These are phyloP conservation scores for Brachypodium distachyon DNA, from an alignment of 202 grass and related monocot species.

Conservation along the genomic window DNA sequence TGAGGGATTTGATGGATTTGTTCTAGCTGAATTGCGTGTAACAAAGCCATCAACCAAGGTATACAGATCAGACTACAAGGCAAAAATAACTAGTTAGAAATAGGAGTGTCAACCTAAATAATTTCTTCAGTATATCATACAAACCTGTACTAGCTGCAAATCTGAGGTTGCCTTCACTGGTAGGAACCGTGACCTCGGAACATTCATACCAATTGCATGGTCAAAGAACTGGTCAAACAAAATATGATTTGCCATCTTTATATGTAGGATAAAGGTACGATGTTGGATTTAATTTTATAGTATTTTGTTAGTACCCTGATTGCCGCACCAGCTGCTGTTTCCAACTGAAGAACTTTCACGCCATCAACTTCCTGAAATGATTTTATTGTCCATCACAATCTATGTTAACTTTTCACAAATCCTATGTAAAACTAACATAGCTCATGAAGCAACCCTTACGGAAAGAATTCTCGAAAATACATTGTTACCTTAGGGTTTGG, in stretches of 20 bases:
- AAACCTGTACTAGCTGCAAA: constrained; percentile 87
- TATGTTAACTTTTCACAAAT: background rate
- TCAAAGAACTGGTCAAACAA: constrained; percentile 71
- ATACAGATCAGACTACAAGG: constrained; percentile 86
- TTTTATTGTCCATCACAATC: background rate
- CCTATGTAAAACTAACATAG: background rate
- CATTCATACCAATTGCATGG: constrained; percentile 73
- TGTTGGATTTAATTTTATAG: background rate
- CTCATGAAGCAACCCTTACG: background rate
- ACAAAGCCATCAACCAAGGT: constrained; percentile 87
- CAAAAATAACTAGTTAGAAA: background rate
- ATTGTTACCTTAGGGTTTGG: constrained; percentile 70
- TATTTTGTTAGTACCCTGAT: constrained; percentile 51
- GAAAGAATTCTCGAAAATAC: background rate
- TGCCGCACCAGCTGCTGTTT: constrained; percentile 75
- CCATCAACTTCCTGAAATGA: constrained; percentile 74
- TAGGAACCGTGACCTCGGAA: constrained; percentile 86
- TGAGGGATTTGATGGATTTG: constrained; percentile 70
- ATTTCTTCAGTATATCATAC: constrained; percentile 4
- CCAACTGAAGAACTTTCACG: constrained; percentile 79
- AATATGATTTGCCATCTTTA: constrained; percentile 12
- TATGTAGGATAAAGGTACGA: background rate
- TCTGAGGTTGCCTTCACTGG: constrained; percentile 93
- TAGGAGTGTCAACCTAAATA: background rate
- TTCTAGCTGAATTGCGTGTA: constrained; percentile 65